These are phyloP conservation scores for Colletotrichum sp. DNA, from an alignment of 2,329 filamentous ascomycete genomes.

Conservation along the genomic window DNA sequence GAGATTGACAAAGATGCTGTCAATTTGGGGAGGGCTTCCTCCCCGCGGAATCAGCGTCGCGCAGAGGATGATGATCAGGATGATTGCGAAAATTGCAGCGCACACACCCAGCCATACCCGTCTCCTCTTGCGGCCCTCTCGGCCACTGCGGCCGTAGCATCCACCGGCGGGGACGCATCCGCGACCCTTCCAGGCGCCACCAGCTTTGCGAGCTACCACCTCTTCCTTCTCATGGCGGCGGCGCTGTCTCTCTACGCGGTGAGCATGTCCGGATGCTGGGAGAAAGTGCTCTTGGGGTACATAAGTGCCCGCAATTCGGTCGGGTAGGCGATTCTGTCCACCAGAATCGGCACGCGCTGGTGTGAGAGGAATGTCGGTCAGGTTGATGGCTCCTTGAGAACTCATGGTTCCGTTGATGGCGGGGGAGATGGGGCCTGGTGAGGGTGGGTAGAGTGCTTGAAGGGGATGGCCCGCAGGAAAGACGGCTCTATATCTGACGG, in stretches of 20 bases:
- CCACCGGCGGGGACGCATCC: constrained; percentile 67
- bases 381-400: constrained; percentile 63
- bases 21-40: constrained; percentile 23
- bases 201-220: constrained; percentile 57
- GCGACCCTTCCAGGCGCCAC: constrained; percentile 70
- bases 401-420: constrained; percentile 67
- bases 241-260: constrained; percentile 56
- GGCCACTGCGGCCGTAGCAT: constrained; percentile 67
- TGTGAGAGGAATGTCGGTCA: constrained; percentile 64
- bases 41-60: constrained; percentile 56
- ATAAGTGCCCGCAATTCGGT: constrained; percentile 49
- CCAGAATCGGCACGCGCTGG: constrained; percentile 35
- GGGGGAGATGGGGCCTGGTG: constrained; percentile 68
- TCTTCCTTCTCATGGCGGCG: constrained; percentile 72
- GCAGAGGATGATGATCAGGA: constrained; percentile 62
- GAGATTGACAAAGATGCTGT: constrained; percentile 78
- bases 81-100: constrained; percentile 54
- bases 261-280: constrained; percentile 42
- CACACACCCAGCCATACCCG: constrained; percentile 63
- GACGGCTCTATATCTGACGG: constrained; percentile 60
- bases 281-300: constrained; percentile 49
- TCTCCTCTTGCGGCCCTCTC: constrained; percentile 67
- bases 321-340: constrained; percentile 39
- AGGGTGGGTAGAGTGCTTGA: constrained; percentile 54
- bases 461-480: constrained; percentile 60